Conservation (phyloP, 2,329 filamentous ascomycete species). For the Monosporascus sp. region DNA sequence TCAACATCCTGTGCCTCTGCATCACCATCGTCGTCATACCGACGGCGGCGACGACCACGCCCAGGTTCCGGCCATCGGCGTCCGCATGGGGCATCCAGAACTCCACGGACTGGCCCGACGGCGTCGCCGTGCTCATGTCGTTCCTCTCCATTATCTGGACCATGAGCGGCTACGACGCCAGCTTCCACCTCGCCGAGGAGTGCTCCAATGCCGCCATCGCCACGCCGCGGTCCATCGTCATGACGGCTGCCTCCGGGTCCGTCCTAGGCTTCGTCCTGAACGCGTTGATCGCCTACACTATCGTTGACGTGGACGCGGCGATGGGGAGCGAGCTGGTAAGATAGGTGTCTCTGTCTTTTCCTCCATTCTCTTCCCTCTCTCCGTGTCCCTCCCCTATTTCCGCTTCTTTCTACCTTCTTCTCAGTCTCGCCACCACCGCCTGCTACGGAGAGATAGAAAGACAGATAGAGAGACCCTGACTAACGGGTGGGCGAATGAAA, state of each 20-base stretch:
- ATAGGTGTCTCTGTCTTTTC: background rate
- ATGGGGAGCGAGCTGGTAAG: conserved; percentile 52
- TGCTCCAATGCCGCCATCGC: conserved; percentile 69
- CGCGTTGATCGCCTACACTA: conserved; percentile 67
- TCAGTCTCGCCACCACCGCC: no score
- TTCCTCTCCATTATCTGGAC: conserved; percentile 42
- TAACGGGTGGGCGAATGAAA: background rate
- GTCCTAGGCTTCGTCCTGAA: conserved; percentile 69
- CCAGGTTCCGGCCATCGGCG: conserved; percentile 37
- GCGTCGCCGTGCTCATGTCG: conserved; percentile 64
- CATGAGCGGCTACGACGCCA: conserved; percentile 27
- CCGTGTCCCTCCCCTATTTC: background rate
- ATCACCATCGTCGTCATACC: conserved; percentile 66
- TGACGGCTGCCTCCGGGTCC: conserved; percentile 63
- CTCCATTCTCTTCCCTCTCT: background rate
- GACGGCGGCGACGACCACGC: conserved; percentile 44
- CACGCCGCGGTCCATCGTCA: conserved; percentile 64
- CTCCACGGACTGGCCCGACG: conserved; percentile 62
- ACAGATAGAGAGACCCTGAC: background rate
- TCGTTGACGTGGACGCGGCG: conserved; percentile 55
- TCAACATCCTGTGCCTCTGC: conserved; percentile 65
- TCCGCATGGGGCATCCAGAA: conserved; percentile 64
- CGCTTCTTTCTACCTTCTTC: background rate
- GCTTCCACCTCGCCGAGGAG: conserved; percentile 69
- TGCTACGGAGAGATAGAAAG: no score